A percentile compares a stretch with the other conserved stretches of the same genome.
phyloP scores from a whole-genome alignment of 192 early-diverging fungal species.

The Entomortierella chlamydospora region DNA sequence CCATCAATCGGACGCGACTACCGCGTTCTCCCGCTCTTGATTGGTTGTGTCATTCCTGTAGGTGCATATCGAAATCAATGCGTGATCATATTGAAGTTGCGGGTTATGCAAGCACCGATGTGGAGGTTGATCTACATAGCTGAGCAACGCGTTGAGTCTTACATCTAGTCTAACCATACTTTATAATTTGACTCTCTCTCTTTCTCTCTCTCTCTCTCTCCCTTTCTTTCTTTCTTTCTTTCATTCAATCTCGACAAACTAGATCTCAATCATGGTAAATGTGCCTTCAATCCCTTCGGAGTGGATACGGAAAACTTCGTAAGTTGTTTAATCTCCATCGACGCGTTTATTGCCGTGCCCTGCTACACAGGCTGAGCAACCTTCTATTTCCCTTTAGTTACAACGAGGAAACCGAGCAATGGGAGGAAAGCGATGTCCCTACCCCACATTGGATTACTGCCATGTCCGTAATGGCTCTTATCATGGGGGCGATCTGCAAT shows the following conservation, averaged over 20 bases:
- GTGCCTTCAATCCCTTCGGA: constrained; percentile 37
- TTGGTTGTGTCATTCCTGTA: constrained; percentile 46
- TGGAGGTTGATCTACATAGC: too few species aligned
- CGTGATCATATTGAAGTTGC: too few species aligned
- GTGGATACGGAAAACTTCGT: constrained; percentile 22
- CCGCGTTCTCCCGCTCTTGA: constrained; percentile 31
- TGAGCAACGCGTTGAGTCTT: too few species aligned
- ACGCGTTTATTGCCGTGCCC: too few species aligned
- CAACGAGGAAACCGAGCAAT: constrained; percentile 12
- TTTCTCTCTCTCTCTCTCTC: too few species aligned
- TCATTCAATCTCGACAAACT: too few species aligned
- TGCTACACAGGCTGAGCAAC: neutral
- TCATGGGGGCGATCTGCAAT: constrained; percentile 35
- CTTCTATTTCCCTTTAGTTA: neutral
- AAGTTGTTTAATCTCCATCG: too few species aligned
- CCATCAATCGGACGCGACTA: constrained; percentile 17
- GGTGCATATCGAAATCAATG: neutral
- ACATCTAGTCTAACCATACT: too few species aligned
- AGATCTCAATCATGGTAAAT: constrained; percentile 43
- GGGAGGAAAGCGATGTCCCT: neutral
- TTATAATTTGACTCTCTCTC: too few species aligned
- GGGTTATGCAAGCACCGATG: too few species aligned
- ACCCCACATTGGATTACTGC: constrained; percentile 28
- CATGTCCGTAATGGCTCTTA: constrained; percentile 18
- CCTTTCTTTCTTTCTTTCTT: too few species aligned